These are phyloP conservation scores for Ustilago vetiveriae DNA, from an alignment of 1,284 basidiomycete species.

Conservation along the genomic window DNA sequence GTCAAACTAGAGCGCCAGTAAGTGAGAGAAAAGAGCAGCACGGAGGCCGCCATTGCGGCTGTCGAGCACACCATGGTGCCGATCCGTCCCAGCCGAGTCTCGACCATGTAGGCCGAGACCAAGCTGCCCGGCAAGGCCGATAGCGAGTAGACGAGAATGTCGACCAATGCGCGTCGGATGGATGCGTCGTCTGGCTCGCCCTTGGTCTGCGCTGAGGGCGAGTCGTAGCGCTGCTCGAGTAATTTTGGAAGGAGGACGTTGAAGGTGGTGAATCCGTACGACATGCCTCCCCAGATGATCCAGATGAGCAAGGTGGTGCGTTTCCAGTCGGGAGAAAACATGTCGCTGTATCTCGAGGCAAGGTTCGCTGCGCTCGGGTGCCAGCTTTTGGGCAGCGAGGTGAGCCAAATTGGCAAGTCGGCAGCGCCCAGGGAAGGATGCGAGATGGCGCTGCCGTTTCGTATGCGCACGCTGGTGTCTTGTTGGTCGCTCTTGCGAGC, in stretches of 20 bases:
- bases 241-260: slow-evolving; percentile 94
- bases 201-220: background rate
- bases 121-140: slow-evolving; percentile 68
- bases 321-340: slow-evolving; percentile 83
- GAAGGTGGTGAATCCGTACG: slow-evolving; percentile 88
- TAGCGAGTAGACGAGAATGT: slow-evolving; percentile 58
- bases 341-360: slow-evolving; percentile 76
- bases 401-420: slow-evolving; percentile 26
- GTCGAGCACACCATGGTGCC: slow-evolving; percentile 72
- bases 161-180: slow-evolving; percentile 34
- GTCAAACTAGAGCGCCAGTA: slow-evolving; percentile 35
- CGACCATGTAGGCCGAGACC: slow-evolving; percentile 89
- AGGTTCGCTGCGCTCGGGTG: slow-evolving; percentile 34
- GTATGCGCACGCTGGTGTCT: slow-evolving; percentile 1
- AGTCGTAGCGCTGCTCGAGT: slow-evolving; percentile 68
- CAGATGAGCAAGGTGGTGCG: slow-evolving; percentile 77
- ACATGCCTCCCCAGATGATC: slow-evolving; percentile 61
- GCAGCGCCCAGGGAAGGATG: background rate
- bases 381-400: slow-evolving; percentile 38
- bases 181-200: slow-evolving; percentile 27
- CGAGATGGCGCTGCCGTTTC: slow-evolving; percentile 1
- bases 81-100: slow-evolving; percentile 78
- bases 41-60: slow-evolving; percentile 38
- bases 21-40: slow-evolving; percentile 50
- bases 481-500: slow-evolving; percentile 12